phyloP scores from a whole-genome alignment of 2,329 filamentous ascomycete species.

The Aureobasidium sp. region DNA sequence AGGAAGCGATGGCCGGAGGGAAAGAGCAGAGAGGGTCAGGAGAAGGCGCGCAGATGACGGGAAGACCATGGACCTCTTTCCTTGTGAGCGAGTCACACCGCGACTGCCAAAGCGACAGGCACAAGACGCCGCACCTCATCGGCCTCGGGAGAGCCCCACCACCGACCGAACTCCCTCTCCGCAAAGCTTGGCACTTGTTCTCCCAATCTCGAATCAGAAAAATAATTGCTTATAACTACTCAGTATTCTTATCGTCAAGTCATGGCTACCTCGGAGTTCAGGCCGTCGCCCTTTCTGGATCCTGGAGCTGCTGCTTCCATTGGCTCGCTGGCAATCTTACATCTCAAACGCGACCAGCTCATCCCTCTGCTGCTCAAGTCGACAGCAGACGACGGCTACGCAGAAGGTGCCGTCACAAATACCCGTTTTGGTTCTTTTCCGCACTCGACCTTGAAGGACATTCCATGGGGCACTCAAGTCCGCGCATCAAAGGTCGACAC shows the following conservation, averaged over 20 bases:
- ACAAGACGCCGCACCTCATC: background rate
- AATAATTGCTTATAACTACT: background rate
- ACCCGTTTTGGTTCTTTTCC: slow-evolving; percentile 80
- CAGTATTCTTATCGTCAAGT: background rate
- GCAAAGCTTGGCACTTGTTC: slow-evolving; percentile 3
- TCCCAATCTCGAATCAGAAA: background rate
- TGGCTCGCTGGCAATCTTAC: slow-evolving; percentile 70
- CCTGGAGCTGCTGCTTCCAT: slow-evolving; percentile 56
- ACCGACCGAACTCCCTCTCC: no score
- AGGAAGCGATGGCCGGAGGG: background rate
- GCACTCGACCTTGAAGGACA: slow-evolving; percentile 50
- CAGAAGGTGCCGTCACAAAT: slow-evolving; percentile 56
- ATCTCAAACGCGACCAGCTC: slow-evolving; percentile 80
- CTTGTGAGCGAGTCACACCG: background rate
- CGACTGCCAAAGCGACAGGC: background rate
- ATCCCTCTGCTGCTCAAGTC: slow-evolving; percentile 58
- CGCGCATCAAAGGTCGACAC: slow-evolving; percentile 86
- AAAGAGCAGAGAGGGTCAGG: background rate
- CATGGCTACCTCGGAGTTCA: slow-evolving; percentile 11
- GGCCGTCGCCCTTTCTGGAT: slow-evolving; percentile 69
- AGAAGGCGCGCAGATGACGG: slow-evolving; percentile 1
- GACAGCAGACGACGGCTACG: slow-evolving; percentile 34
- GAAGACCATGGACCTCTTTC: background rate
- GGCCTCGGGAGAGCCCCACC: slow-evolving; percentile 8
- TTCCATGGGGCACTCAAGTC: slow-evolving; percentile 89